Evolutionary conservation across 2,329 filamentous ascomycete species (phyloP), one percentile per base, ranked within the genome.

Genomic region (Pestalotiopsis sp.): DNA sequence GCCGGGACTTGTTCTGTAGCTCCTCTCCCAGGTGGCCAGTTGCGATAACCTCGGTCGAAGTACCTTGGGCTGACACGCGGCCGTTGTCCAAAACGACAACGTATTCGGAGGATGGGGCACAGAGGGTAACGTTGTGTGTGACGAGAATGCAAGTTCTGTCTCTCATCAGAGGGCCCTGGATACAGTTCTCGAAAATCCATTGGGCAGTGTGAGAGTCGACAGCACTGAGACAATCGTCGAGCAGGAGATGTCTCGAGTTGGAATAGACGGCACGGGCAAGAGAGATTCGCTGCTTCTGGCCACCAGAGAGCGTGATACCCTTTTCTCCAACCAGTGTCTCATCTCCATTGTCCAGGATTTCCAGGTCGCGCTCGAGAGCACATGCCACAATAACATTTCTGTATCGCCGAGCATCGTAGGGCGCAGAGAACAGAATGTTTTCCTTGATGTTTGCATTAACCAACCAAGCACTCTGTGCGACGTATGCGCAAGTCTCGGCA

Each of bases 121-220:
- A 96, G 20, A 99, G 87, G n/a, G 93, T 89, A 36, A 96, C 89
- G 76, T 98, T 99, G 83, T 99, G 96, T 0, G 96, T 98, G 45
- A 99, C 95, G 58, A 99, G 86, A 67, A 99, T 94, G 79, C 96
- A 98, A 36, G 96, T 98, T 57, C 96, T 90, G 76, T 91, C 87
- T 69, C 87, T 84, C 96, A 99, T 98, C 65, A 99, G 82, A 5
- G 94, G 93, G 2, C 96, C 96, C 74, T 91, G 91, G 72, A 99
- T 91, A 69, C 95, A 97, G 80, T 97, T 92, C 78, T 92, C 92
- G 82, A 98, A 98, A 73, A 99, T 98, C 91, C 97, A 98, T 79
- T 98, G 97, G 2, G 95, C 95, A 0, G 96, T 98, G 76, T 99
- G 96, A 3, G 96, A 97, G 79, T 99, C 96, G 41, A 99, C 96